Evolutionary conservation across 75 land plant species (phyloP).

Genomic region (Pinus albicaulis): DNA sequence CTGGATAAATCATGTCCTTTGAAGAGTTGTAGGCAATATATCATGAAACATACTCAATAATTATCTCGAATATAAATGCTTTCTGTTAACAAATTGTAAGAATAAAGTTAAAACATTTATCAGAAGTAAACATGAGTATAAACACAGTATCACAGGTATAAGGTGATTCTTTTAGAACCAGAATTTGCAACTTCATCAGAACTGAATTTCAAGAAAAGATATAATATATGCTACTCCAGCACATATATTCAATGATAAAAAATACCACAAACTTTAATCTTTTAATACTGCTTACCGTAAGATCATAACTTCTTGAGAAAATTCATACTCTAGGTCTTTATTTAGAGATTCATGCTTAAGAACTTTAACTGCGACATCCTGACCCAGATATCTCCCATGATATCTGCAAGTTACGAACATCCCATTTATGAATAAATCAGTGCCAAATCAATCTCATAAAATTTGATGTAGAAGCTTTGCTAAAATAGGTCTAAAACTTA

Average conservation of each 20-base stretch:
- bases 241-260: not conserved
- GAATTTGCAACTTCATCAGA: not conserved
- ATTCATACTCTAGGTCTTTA: slow-evolving; percentile 50
- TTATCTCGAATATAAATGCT: not conserved
- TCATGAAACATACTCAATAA: not conserved
- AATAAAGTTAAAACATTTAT: not conserved
- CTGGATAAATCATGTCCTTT: not conserved
- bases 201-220: not conserved
- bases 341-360: slow-evolving; percentile 64
- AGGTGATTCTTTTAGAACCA: not conserved
- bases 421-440: not conserved
- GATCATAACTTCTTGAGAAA: slow-evolving; percentile 67
- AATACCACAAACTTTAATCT: too few relatives aligned
- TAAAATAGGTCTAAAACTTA: slow-evolving; percentile 32
- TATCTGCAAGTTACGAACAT: slow-evolving; percentile 33
- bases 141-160: too few relatives aligned
- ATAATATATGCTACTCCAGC: not conserved
- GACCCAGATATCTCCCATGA: slow-evolving; percentile 66
- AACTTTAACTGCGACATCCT: slow-evolving; percentile 80
- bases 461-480: not conserved
- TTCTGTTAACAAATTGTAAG: not conserved
- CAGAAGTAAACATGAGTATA: not conserved
- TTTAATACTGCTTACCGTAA: slow-evolving; percentile 37
- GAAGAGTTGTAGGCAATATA: not conserved
- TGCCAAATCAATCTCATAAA: not conserved